phyloP scores from a whole-genome alignment of 352 stramenopile species.

The Phytopythium sindhum region DNA sequence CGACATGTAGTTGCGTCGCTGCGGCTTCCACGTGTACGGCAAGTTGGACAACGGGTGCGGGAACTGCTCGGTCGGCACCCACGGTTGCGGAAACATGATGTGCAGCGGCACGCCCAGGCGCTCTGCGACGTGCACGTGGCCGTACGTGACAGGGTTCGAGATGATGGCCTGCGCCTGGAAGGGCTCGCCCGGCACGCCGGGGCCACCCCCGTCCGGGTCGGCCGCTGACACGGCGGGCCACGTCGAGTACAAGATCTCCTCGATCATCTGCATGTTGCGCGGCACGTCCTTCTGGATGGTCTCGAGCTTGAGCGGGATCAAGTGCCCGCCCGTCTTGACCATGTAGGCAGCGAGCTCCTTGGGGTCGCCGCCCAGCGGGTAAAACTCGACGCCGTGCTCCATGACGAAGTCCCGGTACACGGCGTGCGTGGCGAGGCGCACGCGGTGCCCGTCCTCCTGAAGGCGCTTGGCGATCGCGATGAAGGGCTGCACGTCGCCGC shows the following conservation, averaged over 20 bases:
- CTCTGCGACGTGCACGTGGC: constrained; percentile 91
- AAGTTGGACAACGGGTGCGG: constrained; percentile 86
- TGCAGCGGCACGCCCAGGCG: constrained; percentile 90
- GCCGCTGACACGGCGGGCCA: constrained; percentile 80
- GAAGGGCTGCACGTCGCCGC: constrained; percentile 74
- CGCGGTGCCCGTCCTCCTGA: constrained; percentile 77
- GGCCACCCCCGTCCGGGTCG: constrained; percentile 60
- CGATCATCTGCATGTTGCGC: constrained; percentile 86
- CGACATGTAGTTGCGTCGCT: constrained; percentile 42
- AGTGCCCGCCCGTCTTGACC: constrained; percentile 77
- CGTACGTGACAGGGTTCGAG: constrained; percentile 89
- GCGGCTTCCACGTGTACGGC: constrained; percentile 53
- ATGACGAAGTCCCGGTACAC: constrained; percentile 82
- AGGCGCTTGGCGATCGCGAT: constrained; percentile 70
- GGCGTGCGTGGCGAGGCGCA: constrained; percentile 88
- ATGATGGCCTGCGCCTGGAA: constrained; percentile 93
- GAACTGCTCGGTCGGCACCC: constrained; percentile 80
- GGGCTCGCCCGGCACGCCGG: constrained; percentile 27
- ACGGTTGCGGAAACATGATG: constrained; percentile 92
- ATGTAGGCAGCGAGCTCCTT: constrained; percentile 87
- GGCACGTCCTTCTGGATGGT: constrained; percentile 61
- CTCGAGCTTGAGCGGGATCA: constrained; percentile 66
- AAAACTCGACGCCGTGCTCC: constrained; percentile 66
- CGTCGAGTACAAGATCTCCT: constrained; percentile 80
- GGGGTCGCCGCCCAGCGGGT: constrained; percentile 58